These are phyloP conservation scores for Penstemon davidsonii DNA, from an alignment of 257 asterid species.

Conservation along the genomic window DNA sequence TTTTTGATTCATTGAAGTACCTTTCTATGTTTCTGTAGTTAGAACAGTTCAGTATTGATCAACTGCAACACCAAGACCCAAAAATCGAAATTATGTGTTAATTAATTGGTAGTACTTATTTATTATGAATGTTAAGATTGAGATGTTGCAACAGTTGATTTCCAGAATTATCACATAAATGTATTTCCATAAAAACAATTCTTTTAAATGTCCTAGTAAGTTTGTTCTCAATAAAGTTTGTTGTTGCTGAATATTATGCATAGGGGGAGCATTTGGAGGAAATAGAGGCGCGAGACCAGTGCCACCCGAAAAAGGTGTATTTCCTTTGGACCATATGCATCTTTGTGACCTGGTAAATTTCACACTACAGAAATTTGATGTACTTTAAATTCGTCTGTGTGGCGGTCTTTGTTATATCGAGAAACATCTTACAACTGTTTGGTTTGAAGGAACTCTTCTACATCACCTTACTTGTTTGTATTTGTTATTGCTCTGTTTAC, in stretches of 20 bases:
- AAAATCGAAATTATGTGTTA: neutral
- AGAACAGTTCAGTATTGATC: neutral
- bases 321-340: slow-evolving; percentile 93
- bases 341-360: slow-evolving; percentile 73
- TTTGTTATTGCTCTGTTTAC: slow-evolving; percentile 14
- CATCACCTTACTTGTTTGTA: neutral
- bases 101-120: neutral
- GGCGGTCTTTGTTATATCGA: neutral
- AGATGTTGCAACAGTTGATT: neutral
- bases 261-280: slow-evolving; percentile 97
- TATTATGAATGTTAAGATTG: slow-evolving; percentile 7
- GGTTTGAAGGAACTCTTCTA: slow-evolving; percentile 5
- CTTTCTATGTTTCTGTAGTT: too few relatives aligned
- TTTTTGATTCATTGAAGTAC: too few relatives aligned
- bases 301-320: slow-evolving; percentile 97
- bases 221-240: slow-evolving; percentile 11
- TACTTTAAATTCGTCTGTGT: neutral
- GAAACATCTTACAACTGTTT: too few relatives aligned
- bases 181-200: neutral
- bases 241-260: slow-evolving; percentile 21
- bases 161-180: neutral
- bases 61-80: neutral
- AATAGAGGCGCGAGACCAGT: slow-evolving; percentile 90
- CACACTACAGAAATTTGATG: neutral
- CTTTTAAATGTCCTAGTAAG: neutral